Evolutionary conservation across 2,329 filamentous ascomycete genomes (phyloP).

Genomic region (Aspergillus oerlinghausenensis): DNA sequence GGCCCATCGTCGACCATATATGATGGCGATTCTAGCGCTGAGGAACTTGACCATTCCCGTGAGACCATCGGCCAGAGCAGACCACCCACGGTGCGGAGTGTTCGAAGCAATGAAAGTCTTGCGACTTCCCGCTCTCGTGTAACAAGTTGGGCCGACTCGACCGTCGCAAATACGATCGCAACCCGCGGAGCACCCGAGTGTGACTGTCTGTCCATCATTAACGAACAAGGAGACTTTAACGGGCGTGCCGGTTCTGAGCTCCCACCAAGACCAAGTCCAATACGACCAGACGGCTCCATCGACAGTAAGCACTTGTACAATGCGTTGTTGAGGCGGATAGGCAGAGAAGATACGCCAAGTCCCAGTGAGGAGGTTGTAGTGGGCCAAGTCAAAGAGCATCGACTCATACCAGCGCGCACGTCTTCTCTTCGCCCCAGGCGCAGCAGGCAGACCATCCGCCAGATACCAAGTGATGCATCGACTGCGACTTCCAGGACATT

Average conservation of each 20-base stretch:
- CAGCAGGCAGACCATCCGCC: slow-evolving; percentile 27
- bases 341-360: slow-evolving; percentile 14
- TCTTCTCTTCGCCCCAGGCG: slow-evolving; percentile 22
- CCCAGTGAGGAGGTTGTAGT: slow-evolving; percentile 21
- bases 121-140: slow-evolving; percentile 39
- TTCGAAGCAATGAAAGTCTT: slow-evolving; percentile 30
- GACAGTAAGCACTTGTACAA: slow-evolving; percentile 41
- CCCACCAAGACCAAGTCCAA: background rate
- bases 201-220: slow-evolving; percentile 41
- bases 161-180: slow-evolving; percentile 37
- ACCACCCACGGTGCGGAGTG: slow-evolving; percentile 18
- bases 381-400: slow-evolving; percentile 29
- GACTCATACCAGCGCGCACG: slow-evolving; percentile 25
- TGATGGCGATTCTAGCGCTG: slow-evolving; percentile 5
- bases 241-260: background rate
- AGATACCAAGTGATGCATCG: slow-evolving; percentile 28
- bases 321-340: slow-evolving; percentile 40
- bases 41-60: background rate
- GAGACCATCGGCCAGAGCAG: background rate
- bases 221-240: slow-evolving; percentile 35
- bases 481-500: slow-evolving; percentile 28
- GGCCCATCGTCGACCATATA: background rate
- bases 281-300: slow-evolving; percentile 19
- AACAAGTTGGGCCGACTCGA: slow-evolving; percentile 48
- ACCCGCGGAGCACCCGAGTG: slow-evolving; percentile 28